Conservation (phyloP, 2,329 filamentous ascomycete species). For the Dactylellina cionopaga region DNA sequence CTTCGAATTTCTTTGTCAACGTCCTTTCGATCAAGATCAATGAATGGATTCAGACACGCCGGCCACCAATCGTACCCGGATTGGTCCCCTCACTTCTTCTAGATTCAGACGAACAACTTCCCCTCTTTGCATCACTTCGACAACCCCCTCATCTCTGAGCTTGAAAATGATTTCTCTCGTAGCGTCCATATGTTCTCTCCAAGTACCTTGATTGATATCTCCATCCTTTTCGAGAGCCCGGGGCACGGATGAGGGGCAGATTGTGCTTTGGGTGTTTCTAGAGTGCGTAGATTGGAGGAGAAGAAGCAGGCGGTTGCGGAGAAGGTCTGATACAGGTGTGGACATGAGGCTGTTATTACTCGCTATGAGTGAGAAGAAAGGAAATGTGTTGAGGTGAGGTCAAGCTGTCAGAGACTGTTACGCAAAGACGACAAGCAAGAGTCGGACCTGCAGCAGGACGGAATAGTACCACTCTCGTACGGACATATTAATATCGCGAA, state of each 20-base stretch:
- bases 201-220: constrained; percentile 13
- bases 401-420: not conserved
- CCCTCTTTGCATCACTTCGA: constrained; percentile 34
- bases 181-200: constrained; percentile 34
- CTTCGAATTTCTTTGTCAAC: not conserved
- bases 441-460: constrained; percentile 7
- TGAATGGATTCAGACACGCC: too few species aligned
- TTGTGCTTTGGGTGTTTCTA: constrained; percentile 16
- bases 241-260: constrained; percentile 30
- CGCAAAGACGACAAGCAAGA: not conserved
- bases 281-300: constrained; percentile 13
- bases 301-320: not conserved
- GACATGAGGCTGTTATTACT: not conserved
- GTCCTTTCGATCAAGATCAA: not conserved
- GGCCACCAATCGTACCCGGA: constrained; percentile 31
- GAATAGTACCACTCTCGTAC: too few species aligned
- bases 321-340: not conserved
- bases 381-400: constrained; percentile 7
- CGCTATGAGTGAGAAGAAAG: not conserved
- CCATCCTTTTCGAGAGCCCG: constrained; percentile 26
- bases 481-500: too few species aligned
- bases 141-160: constrained; percentile 25
- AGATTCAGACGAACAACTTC: not conserved
- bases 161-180: constrained; percentile 19
- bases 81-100: constrained; percentile 30